Evolutionary conservation across 495 filamentous ascomycete genomes (phyloP).

Genomic region (Hypoxylon lienhwacheense): DNA sequence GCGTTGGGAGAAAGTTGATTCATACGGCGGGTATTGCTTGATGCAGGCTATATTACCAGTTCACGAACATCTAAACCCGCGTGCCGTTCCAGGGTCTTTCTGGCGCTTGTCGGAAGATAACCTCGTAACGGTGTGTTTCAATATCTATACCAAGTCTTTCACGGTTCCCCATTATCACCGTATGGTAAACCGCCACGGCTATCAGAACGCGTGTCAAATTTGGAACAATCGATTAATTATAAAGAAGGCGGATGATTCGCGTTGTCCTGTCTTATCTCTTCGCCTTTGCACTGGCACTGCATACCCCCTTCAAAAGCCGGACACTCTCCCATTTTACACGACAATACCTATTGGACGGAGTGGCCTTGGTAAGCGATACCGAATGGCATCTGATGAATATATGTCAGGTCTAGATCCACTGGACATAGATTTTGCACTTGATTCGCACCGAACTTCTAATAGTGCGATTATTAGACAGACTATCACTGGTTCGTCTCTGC

Average conservation of each 20-base stretch:
- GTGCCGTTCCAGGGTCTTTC: constrained; percentile 4
- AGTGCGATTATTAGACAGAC: background rate
- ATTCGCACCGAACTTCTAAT: constrained; percentile 7
- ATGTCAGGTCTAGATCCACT: background rate
- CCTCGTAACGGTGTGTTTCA: constrained; percentile 37
- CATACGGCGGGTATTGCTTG: constrained; percentile 36
- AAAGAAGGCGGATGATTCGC: constrained; percentile 17
- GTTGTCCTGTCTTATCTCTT: constrained; percentile 12
- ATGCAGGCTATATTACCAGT: constrained; percentile 27
- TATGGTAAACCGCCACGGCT: constrained; percentile 15
- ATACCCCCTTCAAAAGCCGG: background rate
- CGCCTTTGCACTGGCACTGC: constrained; percentile 4
- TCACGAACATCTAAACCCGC: background rate
- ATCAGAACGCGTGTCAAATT: constrained; percentile 27
- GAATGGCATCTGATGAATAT: background rate
- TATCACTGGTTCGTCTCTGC: background rate
- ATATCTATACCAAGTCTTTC: constrained; percentile 39
- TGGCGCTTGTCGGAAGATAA: constrained; percentile 21
- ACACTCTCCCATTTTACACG: constrained; percentile 13
- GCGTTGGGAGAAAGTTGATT: constrained; percentile 37
- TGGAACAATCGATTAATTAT: constrained; percentile 31
- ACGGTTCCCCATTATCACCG: constrained; percentile 31
- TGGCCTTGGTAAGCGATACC: constrained; percentile 8
- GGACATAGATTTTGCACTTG: constrained; percentile 22
- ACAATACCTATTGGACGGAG: constrained; percentile 4